A percentile compares a stretch with the other conserved stretches of the same genome.
These are phyloP conservation scores for Fistulinella prunicolor DNA, from an alignment of 768 basidiomycete species.

Conservation along the genomic window DNA sequence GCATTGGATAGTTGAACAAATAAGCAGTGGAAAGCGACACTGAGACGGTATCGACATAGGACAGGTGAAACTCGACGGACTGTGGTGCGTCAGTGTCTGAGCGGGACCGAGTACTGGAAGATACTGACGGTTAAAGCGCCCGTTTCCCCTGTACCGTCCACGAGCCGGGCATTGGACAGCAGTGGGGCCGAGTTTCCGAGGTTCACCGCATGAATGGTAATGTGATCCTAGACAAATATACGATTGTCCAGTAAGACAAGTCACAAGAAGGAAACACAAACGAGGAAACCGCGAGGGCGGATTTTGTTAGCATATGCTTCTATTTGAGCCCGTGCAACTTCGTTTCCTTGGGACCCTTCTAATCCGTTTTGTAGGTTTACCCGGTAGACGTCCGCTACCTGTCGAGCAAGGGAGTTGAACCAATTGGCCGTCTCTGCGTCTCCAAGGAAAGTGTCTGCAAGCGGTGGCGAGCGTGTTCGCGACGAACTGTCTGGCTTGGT, in stretches of 20 bases:
- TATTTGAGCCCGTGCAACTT: conserved; percentile 73
- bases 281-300: conserved; percentile 67
- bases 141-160: conserved; percentile 7
- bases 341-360: conserved; percentile 73
- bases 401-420: conserved; percentile 83
- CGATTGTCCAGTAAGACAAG: conserved; percentile 2
- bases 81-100: conserved; percentile 33
- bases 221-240: conserved; percentile 60
- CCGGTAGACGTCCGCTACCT: conserved; percentile 77
- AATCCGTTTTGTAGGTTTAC: conserved; percentile 72
- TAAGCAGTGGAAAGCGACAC: conserved; percentile 81
- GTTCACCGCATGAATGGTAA: conserved; percentile 80
- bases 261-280: conserved; percentile 36
- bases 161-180: conserved; percentile 65
- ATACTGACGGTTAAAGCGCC: conserved; percentile 31
- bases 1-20: conserved; percentile 81
- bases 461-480: conserved; percentile 33
- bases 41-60: conserved; percentile 80
- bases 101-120: background rate
- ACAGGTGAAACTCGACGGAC: conserved; percentile 81
- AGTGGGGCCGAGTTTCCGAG: conserved; percentile 79
- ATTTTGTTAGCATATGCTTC: conserved; percentile 80
- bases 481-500: conserved; percentile 46
- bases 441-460: conserved; percentile 8
- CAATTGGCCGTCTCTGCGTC: conserved; percentile 80